Conservation (phyloP, 2,329 filamentous ascomycete genomes). For the Monosporascus sp. region DNA sequence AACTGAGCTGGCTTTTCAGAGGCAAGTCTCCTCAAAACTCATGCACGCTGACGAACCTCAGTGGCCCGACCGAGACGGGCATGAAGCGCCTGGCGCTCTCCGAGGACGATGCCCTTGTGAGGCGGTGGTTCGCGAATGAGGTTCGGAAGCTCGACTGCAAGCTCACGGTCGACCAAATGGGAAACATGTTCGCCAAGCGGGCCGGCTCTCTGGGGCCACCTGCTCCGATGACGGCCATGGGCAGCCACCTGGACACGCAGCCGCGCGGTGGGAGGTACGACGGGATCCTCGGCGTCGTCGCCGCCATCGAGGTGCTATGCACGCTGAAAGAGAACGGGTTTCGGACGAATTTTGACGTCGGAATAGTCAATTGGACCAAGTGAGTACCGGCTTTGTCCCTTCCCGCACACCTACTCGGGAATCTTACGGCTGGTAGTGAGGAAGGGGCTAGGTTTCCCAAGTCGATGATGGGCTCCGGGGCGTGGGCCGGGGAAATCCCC, state of each 20-base stretch:
- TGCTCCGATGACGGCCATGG: slow-evolving; percentile 68
- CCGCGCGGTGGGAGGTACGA: slow-evolving; percentile 65
- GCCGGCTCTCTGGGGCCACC: slow-evolving; percentile 51
- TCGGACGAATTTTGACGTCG: slow-evolving; percentile 65
- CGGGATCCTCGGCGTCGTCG: slow-evolving; percentile 68
- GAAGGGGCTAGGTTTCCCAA: slow-evolving; percentile 76
- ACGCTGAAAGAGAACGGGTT: slow-evolving; percentile 61
- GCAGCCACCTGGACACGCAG: slow-evolving; percentile 64
- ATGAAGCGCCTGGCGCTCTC: slow-evolving; percentile 71
- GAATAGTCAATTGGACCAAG: slow-evolving; percentile 76
- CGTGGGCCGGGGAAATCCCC: slow-evolving; percentile 67
- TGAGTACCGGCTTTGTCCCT: slow-evolving; percentile 6
- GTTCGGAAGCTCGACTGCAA: slow-evolving; percentile 59
- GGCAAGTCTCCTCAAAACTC: slow-evolving; percentile 4
- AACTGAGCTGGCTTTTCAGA: not conserved
- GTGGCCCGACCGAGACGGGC: slow-evolving; percentile 58
- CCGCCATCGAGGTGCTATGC: slow-evolving; percentile 67
- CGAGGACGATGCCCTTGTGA: slow-evolving; percentile 63
- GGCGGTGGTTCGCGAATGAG: slow-evolving; percentile 69
- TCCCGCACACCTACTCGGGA: too few species aligned
- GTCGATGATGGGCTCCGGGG: slow-evolving; percentile 68
- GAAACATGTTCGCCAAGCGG: slow-evolving; percentile 74
- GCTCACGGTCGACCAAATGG: slow-evolving; percentile 67
- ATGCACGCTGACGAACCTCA: slow-evolving; percentile 16
- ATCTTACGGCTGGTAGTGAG: slow-evolving; percentile 45